phyloP scores from a whole-genome alignment of 2,329 filamentous ascomycete species.

The Corniculantispora saksenae region DNA sequence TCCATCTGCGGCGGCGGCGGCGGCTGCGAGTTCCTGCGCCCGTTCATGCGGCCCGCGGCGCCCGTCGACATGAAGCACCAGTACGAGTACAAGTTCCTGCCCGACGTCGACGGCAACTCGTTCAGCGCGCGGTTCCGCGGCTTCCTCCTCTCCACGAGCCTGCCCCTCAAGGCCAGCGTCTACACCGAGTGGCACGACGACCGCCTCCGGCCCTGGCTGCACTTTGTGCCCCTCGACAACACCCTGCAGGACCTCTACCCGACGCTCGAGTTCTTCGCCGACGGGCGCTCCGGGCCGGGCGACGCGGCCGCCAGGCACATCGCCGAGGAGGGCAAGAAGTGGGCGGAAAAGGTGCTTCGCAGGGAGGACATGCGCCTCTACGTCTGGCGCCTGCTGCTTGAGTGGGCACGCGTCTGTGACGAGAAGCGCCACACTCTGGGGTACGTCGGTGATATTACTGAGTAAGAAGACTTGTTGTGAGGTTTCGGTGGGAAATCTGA shows the following conservation, averaged over 20 bases:
- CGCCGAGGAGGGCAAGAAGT: constrained; percentile 58
- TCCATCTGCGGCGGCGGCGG: constrained; percentile 38
- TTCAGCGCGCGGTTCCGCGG: constrained; percentile 64
- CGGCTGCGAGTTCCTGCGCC: constrained; percentile 42
- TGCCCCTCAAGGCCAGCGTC: constrained; percentile 71
- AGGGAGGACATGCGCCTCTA: constrained; percentile 69
- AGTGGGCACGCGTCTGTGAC: constrained; percentile 55
- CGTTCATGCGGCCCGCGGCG: constrained; percentile 35
- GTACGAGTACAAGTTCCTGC: constrained; percentile 64
- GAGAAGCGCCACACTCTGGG: constrained; percentile 45
- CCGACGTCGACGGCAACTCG: constrained; percentile 71
- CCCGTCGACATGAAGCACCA: constrained; percentile 47
- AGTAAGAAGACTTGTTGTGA: background rate
- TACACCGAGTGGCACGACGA: constrained; percentile 77
- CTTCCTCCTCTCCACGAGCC: constrained; percentile 63
- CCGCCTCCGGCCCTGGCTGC: constrained; percentile 67
- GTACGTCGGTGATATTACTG: constrained; percentile 42
- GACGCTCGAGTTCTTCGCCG: constrained; percentile 66
- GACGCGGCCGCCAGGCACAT: constrained; percentile 61
- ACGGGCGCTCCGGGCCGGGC: constrained; percentile 42
- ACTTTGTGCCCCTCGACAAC: constrained; percentile 73
- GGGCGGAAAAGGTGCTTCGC: constrained; percentile 63
- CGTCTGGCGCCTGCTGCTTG: constrained; percentile 60
- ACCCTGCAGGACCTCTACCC: constrained; percentile 66
- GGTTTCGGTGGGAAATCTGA: no score